Evolutionary conservation across 163 green algal genomes (phyloP), one percentile per base, ranked within the genome.

Genomic region (Scenedesmus sp.): DNA sequence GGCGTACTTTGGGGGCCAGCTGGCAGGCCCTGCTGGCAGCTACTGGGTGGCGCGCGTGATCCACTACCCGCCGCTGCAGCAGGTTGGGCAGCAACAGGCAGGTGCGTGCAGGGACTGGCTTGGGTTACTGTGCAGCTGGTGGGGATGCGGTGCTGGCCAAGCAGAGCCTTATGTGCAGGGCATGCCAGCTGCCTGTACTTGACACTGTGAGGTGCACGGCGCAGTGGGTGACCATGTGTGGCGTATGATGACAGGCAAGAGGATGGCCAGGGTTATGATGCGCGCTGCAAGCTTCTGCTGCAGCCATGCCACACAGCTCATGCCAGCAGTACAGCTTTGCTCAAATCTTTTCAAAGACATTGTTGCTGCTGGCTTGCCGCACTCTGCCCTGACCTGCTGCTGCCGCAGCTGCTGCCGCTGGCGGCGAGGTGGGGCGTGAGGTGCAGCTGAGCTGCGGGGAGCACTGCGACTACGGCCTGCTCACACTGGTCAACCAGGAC

Each of bases 401-500:
- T 52, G 70, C 70, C 20, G 70, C 88, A 92, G 88, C 88, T 83
- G 88, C 81, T 84, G 81, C 88, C 77, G 88, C 77, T 90, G 84
- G 81, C 86, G 67, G 73, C 26, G 81, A 92, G 52, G 90, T 93
- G 62, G 56, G 83, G 2, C 89, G 89, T 56, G 89, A 91, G 4
- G 91, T 95, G 23, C 93, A 95, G 90, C 92, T 97, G 46, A 94
- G 88, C 73, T 97, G 96, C 88, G 96, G 96, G 4, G 95, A 96
- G 91, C 96, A 97, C 91, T 94, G 92, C 13, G 96, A 97, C 87
- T 97, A 97, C 76, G 96, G 96, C 59, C 82, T 96, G 86, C 94
- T 97, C 10, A 97, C 96, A 2, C 76, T 97, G 0, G 95, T 97
- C 46, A 95, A 96, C 46, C 94, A 96, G 91, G 93, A 96, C 74